Conservation (phyloP, 495 filamentous ascomycete species). For the Hypoxylon lienhwacheense region DNA sequence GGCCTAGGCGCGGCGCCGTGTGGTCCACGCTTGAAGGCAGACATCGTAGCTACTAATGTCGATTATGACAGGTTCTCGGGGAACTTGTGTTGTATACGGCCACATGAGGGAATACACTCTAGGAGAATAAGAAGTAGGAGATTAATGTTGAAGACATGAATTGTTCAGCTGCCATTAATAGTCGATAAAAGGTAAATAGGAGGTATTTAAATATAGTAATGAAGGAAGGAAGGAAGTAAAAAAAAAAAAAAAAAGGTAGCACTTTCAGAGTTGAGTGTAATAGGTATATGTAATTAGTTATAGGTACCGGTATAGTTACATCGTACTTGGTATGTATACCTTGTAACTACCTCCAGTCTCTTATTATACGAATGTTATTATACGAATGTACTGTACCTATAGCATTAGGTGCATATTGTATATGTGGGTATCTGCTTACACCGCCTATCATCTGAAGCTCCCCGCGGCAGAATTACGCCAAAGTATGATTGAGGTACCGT, state of each 20-base stretch:
- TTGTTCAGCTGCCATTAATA: neutral
- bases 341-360: too few relatives aligned
- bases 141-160: neutral
- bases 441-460: constrained; percentile 16
- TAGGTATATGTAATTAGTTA: too few relatives aligned
- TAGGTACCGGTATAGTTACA: too few relatives aligned
- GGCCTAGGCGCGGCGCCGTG: constrained; percentile 46
- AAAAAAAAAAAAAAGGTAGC: too few relatives aligned
- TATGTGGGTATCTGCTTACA: neutral
- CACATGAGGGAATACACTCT: constrained; percentile 6
- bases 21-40: constrained; percentile 64
- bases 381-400: too few relatives aligned
- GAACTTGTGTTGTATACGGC: constrained; percentile 2
- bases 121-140: neutral
- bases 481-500: constrained; percentile 1
- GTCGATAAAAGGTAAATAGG: too few relatives aligned
- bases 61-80: constrained; percentile 2
- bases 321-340: too few relatives aligned
- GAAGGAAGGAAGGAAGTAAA: too few relatives aligned
- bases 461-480: constrained; percentile 31
- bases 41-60: constrained; percentile 51
- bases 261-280: too few relatives aligned
- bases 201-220: too few relatives aligned
- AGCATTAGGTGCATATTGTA: too few relatives aligned
- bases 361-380: too few relatives aligned